These are phyloP conservation scores for Geranium brycei DNA, from an alignment of 345 rosid genomes.

Conservation along the genomic window DNA sequence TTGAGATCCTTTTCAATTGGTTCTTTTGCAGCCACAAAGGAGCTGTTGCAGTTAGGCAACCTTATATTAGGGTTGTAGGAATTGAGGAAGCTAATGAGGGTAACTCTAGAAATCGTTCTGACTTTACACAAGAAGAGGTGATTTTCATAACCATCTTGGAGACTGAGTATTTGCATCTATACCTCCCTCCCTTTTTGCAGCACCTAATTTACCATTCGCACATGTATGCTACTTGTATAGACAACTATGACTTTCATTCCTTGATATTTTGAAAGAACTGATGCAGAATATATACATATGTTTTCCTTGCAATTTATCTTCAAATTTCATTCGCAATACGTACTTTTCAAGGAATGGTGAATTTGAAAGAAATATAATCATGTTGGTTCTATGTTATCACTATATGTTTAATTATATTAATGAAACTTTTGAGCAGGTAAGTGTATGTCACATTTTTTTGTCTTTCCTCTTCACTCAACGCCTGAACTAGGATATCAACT, in stretches of 20 bases:
- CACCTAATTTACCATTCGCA: neutral
- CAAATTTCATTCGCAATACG: neutral
- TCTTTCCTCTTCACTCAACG: neutral
- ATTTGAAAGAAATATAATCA: too few relatives aligned
- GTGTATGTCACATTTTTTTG: neutral
- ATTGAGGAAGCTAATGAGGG: constrained; percentile 74
- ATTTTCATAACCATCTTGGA: constrained; percentile 8
- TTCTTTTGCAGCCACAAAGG: constrained; percentile 57
- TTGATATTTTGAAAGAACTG: too few relatives aligned
- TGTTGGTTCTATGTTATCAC: neutral
- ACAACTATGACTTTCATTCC: neutral
- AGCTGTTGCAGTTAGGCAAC: constrained; percentile 89
- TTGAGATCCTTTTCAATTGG: neutral
- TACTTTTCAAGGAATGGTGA: too few relatives aligned
- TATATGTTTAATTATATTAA: neutral
- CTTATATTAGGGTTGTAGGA: constrained; percentile 86
- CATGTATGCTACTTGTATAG: neutral
- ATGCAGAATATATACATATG: neutral
- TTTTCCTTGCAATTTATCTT: neutral
- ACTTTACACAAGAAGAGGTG: constrained; percentile 79
- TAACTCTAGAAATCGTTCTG: constrained; percentile 59
- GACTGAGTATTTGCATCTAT: neutral
- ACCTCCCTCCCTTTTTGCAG: neutral
- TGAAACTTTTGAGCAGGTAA: neutral
- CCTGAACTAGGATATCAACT: neutral